Conservation (phyloP, 805 yeast genomes). For the Wickerhamiella azyma region DNA sequence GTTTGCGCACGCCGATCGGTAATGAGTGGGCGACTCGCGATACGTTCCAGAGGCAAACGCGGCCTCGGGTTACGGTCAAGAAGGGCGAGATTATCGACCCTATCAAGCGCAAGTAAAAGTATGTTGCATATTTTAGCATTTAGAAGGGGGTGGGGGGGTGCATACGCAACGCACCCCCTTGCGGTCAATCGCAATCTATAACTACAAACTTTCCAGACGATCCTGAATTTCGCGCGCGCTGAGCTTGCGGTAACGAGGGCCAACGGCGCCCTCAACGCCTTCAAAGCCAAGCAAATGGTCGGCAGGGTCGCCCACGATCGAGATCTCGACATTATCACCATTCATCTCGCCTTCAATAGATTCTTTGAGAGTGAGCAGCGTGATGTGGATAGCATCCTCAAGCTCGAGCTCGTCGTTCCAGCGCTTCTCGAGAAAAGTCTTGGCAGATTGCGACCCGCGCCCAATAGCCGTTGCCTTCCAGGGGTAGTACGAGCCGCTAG, state of each 20-base stretch:
- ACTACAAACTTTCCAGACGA: constrained; percentile 45
- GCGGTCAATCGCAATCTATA: no score
- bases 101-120: constrained; percentile 30
- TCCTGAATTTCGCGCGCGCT: constrained; percentile 89
- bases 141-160: no score
- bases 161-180: no score
- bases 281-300: constrained; percentile 70
- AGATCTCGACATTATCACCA: constrained; percentile 90
- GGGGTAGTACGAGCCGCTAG: constrained; percentile 94
- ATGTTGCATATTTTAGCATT: constrained; percentile 19
- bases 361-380: constrained; percentile 84
- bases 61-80: constrained; percentile 77
- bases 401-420: constrained; percentile 96
- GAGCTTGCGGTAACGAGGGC: constrained; percentile 81
- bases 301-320: constrained; percentile 71
- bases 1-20: constrained; percentile 90
- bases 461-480: constrained; percentile 99
- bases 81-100: constrained; percentile 89
- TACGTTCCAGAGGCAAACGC: constrained; percentile 74
- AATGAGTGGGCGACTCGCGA: constrained; percentile 90
- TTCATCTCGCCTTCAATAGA: constrained; percentile 96
- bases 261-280: constrained; percentile 63
- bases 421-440: constrained; percentile 92
- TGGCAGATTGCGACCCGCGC: constrained; percentile 89
- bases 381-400: constrained; percentile 97